Conservation (phyloP, 169 alveolate genomes). For the Plasmodium gonderi region DNA sequence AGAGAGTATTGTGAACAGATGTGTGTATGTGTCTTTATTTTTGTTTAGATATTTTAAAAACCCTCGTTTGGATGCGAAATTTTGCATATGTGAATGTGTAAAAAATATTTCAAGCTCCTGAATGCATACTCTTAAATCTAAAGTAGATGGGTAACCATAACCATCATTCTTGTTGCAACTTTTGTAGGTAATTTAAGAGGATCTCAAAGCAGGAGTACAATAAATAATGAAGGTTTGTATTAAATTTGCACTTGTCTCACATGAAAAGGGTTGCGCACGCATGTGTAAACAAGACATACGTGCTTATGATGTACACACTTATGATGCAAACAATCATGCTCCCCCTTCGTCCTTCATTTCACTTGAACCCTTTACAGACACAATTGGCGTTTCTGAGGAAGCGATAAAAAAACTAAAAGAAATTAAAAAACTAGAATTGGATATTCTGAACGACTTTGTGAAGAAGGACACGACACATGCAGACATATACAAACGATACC, state of each 20-base stretch:
- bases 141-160: not conserved
- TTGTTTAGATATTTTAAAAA: too few species aligned
- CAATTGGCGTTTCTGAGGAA: conserved; percentile 46
- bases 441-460: conserved; percentile 38
- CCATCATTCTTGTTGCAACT: not conserved
- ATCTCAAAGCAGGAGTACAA: conserved; percentile 6
- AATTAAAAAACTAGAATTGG: conserved; percentile 60
- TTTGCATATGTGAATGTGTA: not conserved
- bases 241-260: not conserved
- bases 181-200: conserved; percentile 34
- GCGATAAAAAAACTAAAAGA: conserved; percentile 44
- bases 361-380: not conserved
- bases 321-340: too few species aligned
- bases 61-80: too few species aligned
- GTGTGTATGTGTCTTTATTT: conserved; percentile 11
- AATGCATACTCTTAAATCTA: not conserved
- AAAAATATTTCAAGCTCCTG: too few species aligned
- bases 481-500: conserved; percentile 32
- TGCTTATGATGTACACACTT: too few species aligned
- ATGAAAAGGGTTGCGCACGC: not conserved
- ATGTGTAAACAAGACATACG: not conserved
- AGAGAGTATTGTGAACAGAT: not conserved
- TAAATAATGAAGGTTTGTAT: conserved; percentile 28
- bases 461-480: conserved; percentile 22
- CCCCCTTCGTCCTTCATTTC: not conserved